These are phyloP conservation scores for Yarrowia sp. DNA, from an alignment of 805 yeast species.

Conservation along the genomic window DNA sequence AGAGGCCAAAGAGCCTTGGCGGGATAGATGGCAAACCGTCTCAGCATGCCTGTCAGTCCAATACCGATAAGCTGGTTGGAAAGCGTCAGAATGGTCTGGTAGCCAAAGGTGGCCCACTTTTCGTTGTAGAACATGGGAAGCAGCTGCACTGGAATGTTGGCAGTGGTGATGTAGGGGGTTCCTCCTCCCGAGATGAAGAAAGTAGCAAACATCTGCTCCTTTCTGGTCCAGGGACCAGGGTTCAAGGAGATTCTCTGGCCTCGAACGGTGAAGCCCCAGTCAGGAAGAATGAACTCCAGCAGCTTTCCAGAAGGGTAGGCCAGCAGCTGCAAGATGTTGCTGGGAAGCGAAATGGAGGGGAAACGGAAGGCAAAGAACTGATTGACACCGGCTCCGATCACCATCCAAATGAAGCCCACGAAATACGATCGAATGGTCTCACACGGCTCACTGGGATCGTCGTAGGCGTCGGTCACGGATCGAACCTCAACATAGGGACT, in stretches of 20 bases:
- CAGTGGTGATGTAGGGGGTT: slow-evolving; percentile 39
- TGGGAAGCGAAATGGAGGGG: slow-evolving; percentile 58
- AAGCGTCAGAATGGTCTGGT: slow-evolving; percentile 56
- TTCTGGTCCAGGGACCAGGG: slow-evolving; percentile 65
- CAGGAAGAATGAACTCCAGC: slow-evolving; percentile 42
- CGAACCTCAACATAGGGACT: slow-evolving; percentile 70
- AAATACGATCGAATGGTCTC: slow-evolving; percentile 57
- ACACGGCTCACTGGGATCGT: slow-evolving; percentile 55
- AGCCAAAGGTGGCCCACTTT: slow-evolving; percentile 45
- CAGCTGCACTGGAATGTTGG: slow-evolving; percentile 26
- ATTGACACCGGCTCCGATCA: slow-evolving; percentile 44
- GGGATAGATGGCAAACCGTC: slow-evolving; percentile 57
- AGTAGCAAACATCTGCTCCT: slow-evolving; percentile 69
- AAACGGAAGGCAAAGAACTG: slow-evolving; percentile 59
- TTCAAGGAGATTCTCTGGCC: slow-evolving; percentile 49
- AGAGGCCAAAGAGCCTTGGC: slow-evolving; percentile 56
- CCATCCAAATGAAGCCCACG: slow-evolving; percentile 49
- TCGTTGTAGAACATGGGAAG: slow-evolving; percentile 39
- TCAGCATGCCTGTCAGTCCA: slow-evolving; percentile 63
- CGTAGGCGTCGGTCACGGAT: slow-evolving; percentile 61
- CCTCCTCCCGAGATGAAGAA: slow-evolving; percentile 50
- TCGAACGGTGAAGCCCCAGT: slow-evolving; percentile 46
- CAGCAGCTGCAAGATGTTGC: slow-evolving; percentile 61
- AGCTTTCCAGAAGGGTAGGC: slow-evolving; percentile 62
- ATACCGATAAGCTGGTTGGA: slow-evolving; percentile 61